Base-by-base conservation (phyloP, 1,139 yeast genomes). In the Komagataea norvegica region DNA sequence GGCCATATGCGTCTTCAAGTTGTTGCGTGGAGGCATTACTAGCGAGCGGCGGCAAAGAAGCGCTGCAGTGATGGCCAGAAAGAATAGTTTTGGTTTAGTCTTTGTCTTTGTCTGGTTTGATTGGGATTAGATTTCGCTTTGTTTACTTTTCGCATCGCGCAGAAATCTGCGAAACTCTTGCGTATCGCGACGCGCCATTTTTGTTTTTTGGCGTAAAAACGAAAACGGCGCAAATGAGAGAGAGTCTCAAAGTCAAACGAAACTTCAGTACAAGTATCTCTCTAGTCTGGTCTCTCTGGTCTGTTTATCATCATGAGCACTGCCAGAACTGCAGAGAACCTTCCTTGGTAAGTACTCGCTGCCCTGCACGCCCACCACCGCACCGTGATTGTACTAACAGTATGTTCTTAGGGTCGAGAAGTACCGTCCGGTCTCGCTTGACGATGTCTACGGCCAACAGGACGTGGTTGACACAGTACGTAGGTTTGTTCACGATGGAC, bases 351-450 rank as follows among this genome's bases (percentile, higher is more conserved):
- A 20, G 54, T 45, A 1, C 3, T 11, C 7, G 13, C 11, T 8
- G 10, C 5, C 15, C n/a, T n/a, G n/a, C n/a, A n/a, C n/a, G n/a
- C n/a, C n/a, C n/a, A n/a, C n/a, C n/a, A n/a, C n/a, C n/a, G n/a
- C n/a, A n/a, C n/a, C n/a, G n/a, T n/a, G n/a, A n/a, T n/a, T n/a
- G n/a, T n/a, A n/a, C n/a, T n/a, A n/a, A n/a, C n/a, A n/a, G n/a
- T n/a, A n/a, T n/a, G n/a, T n/a, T n/a, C n/a, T n/a, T n/a, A 62
- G 88, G 98, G 95, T 93, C 36, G 99, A 93, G 60, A 93, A 93
- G 60, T 93, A 91, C 60, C 79, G 99, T 48, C 99, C 99, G 0
- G 67, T 69, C 30, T 69, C 79, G 6, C 66, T 93, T 36, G 86
- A 84, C 47, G 96, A 91, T 34, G 93, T 93, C 8, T 78, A 85